Evolutionary conservation across 2,329 filamentous ascomycete species (phyloP), one percentile per base, ranked within the genome.

Genomic region (Aspergillus ruber): DNA sequence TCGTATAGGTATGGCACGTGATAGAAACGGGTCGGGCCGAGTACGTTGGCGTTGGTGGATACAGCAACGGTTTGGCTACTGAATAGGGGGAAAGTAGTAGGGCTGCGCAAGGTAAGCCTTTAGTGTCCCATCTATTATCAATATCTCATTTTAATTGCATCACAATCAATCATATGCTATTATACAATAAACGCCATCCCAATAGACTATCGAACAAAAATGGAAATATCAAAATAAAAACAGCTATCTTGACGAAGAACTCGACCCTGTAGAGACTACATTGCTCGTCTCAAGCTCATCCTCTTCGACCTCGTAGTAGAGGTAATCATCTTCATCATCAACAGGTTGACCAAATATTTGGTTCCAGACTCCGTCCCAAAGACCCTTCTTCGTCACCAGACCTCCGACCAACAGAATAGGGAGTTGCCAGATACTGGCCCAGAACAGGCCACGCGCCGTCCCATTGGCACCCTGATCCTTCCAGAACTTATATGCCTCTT

Each of bases 371-470:
- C 90, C 79, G 54, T 83, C 79, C 89, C 88, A 93, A 70, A 95
- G 78, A 0, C 90, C 91, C 72, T 90, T 95, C 79, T 98, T 98
- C 69, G 95, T 88, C 47, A 86, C 80, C 68, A 97, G 84, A 2
- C 90, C 91, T 51, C 96, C 74, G 42, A 96, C 89, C 76, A 98
- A 82, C 38, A 97, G 79, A 21, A 85, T 86, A 0, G 93, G 93
- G 42, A 98, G 68, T 71, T 96, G 90, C 93, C 91, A 97, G 8
- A 98, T 89, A 66, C 89, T 95, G 1, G 93, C 90, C 93, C 93
- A 98, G 68, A 98, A 98, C 45, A 98, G 69, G 0, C 85, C 84
- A 47, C 89, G 80, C 2, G 93, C 90, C 15, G 81, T 88, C 2
- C 90, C 90, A 57, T 84, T 83, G 52, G 85, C 80, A 10, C 91